A percentile compares a stretch with the other conserved stretches of the same genome.
These are phyloP conservation scores for Gnetum montanum DNA, from an alignment of 75 land plant species.

Conservation along the genomic window DNA sequence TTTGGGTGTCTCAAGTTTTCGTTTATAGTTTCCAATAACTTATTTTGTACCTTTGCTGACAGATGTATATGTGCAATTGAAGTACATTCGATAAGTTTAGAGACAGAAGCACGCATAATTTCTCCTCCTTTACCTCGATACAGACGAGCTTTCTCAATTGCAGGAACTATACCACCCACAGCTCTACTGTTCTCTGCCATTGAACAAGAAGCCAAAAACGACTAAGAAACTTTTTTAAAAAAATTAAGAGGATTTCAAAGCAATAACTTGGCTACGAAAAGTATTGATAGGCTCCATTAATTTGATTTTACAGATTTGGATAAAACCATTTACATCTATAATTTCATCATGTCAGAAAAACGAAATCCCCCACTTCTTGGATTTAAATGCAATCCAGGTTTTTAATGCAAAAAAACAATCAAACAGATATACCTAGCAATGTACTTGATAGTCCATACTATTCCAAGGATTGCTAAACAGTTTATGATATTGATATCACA, in stretches of 20 bases:
- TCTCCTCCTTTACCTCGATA: conserved; percentile 99
- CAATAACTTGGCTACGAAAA: no score
- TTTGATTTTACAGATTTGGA: no score
- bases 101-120: conserved; percentile 92
- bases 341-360: no score
- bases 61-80: conserved; percentile 43
- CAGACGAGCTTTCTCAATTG: conserved; percentile 94
- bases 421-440: no score
- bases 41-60: conserved; percentile 43
- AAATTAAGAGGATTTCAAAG: not conserved
- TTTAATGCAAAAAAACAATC: no score
- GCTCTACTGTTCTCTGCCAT: conserved; percentile 73
- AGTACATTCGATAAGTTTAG: conserved; percentile 72
- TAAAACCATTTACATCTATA: no score
- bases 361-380: no score
- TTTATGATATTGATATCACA: no score
- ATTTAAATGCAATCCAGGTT: no score
- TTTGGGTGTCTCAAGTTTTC: conserved; percentile 99
- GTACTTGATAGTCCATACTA: no score
- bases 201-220: not conserved
- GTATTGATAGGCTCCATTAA: no score
- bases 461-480: no score
- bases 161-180: conserved; percentile 75
- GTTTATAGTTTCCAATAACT: conserved; percentile 67
- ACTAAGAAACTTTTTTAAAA: not conserved